Conservation (phyloP, 2,329 filamentous ascomycete genomes). For the Aulographum hederae region DNA sequence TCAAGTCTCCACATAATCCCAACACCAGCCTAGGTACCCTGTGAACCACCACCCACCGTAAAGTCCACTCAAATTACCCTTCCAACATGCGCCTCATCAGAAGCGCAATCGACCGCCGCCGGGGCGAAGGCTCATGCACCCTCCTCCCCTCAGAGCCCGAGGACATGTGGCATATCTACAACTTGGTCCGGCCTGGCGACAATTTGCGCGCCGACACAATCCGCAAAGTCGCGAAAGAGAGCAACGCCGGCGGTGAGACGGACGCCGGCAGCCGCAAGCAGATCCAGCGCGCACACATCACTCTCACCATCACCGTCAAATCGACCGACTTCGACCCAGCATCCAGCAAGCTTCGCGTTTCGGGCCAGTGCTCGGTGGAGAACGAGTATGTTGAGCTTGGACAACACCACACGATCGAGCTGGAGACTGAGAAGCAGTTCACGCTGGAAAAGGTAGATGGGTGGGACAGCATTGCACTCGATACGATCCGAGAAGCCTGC, state of each 20-base stretch:
- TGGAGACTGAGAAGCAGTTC: conserved; percentile 77
- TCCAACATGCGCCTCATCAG: conserved; percentile 45
- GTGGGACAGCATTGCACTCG: conserved; percentile 82
- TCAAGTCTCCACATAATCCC: too few relatives aligned
- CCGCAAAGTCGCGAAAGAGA: conserved; percentile 31
- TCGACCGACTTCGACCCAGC: conserved; percentile 51
- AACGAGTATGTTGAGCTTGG: conserved; percentile 51
- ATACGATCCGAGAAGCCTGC: conserved; percentile 25
- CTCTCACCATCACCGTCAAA: conserved; percentile 46
- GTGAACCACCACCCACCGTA: too few relatives aligned
- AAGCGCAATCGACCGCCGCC: conserved; percentile 41
- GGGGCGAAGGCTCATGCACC: conserved; percentile 47
- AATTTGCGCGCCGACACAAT: conserved; percentile 47
- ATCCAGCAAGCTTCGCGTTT: conserved; percentile 49
- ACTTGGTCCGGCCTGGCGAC: conserved; percentile 49
- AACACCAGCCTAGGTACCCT: too few relatives aligned
- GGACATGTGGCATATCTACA: conserved; percentile 68
- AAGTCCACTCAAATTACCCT: background rate
- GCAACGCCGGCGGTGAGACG: conserved; percentile 30
- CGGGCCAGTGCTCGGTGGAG: conserved; percentile 45
- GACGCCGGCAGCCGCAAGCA: conserved; percentile 42
- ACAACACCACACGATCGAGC: conserved; percentile 54
- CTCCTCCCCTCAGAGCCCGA: conserved; percentile 55
- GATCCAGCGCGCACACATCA: conserved; percentile 45
- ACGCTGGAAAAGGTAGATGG: conserved; percentile 67